Percentiles rank a stretch among this genome's conserved stretches.
These are phyloP conservation scores for Wickerhamomyces kurtzmanii DNA, from an alignment of 805 yeast species.

Conservation along the genomic window DNA sequence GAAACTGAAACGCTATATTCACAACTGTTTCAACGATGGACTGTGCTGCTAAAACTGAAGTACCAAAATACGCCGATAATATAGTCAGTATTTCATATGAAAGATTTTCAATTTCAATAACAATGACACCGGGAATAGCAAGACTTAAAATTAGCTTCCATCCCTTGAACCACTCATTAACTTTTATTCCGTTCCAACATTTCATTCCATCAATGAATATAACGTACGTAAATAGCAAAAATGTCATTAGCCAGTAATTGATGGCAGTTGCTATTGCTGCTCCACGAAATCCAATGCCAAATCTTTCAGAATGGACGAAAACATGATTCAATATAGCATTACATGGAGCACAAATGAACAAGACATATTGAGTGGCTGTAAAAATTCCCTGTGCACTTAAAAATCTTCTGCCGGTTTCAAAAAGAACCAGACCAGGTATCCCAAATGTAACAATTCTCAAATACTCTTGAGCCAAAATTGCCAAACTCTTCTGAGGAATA, in stretches of 20 bases:
- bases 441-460: conserved; percentile 51
- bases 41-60: conserved; percentile 63
- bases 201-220: conserved; percentile 25
- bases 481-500: conserved; percentile 44
- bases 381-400: conserved; percentile 83
- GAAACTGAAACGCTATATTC: conserved; percentile 56
- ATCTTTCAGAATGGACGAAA: conserved; percentile 44
- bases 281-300: conserved; percentile 64
- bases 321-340: conserved; percentile 53
- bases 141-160: conserved; percentile 50
- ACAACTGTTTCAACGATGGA: conserved; percentile 63
- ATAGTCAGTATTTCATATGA: conserved; percentile 69
- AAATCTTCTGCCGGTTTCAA: conserved; percentile 75
- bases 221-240: conserved; percentile 45
- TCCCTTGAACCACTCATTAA: conserved; percentile 34
- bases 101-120: conserved; percentile 66
- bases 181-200: conserved; percentile 25
- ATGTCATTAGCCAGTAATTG: conserved; percentile 55
- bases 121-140: conserved; percentile 65
- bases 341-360: conserved; percentile 53
- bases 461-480: conserved; percentile 44
- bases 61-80: conserved; percentile 62
- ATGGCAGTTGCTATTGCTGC: conserved; percentile 66
- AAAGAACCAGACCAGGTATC: conserved; percentile 68
- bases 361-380: conserved; percentile 68